phyloP scores from a whole-genome alignment of 192 early-diverging fungal genomes.

The Backusella australiensis region DNA sequence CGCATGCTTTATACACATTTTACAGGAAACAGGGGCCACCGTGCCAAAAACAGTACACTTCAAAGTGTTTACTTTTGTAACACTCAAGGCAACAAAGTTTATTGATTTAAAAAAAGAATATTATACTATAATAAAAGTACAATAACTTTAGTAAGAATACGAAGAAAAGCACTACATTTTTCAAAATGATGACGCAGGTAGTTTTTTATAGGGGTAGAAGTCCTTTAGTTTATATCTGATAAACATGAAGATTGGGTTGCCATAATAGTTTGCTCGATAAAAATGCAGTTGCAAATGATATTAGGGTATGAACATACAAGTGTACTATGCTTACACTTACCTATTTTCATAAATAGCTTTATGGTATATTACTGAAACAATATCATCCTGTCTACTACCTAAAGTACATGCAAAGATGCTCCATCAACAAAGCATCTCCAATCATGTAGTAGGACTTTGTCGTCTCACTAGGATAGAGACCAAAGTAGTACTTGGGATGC shows the following conservation, averaged over 20 bases:
- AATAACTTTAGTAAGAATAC: neutral
- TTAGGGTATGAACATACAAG: neutral
- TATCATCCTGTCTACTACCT: constrained; percentile 5
- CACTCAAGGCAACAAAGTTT: too few relatives aligned
- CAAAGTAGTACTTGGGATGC: constrained; percentile 4
- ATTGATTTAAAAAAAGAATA: too few relatives aligned
- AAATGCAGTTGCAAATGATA: constrained; percentile 3
- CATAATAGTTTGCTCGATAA: neutral
- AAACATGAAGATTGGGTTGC: neutral
- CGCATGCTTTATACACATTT: too few relatives aligned
- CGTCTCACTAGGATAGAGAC: constrained; percentile 4
- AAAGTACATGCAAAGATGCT: constrained; percentile 7
- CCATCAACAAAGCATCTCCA: neutral
- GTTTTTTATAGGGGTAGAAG: neutral
- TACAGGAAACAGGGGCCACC: too few relatives aligned
- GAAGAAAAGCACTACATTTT: neutral
- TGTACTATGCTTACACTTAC: constrained; percentile 1
- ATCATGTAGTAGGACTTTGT: constrained; percentile 9
- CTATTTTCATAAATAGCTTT: neutral
- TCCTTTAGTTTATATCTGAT: neutral
- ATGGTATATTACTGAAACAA: neutral
- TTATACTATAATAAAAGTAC: neutral
- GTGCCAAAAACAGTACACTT: too few relatives aligned
- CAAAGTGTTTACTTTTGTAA: too few relatives aligned
- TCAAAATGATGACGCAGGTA: neutral